Conservation (phyloP, 805 yeast species). For the Kodamaea hsintzibuensis region DNA sequence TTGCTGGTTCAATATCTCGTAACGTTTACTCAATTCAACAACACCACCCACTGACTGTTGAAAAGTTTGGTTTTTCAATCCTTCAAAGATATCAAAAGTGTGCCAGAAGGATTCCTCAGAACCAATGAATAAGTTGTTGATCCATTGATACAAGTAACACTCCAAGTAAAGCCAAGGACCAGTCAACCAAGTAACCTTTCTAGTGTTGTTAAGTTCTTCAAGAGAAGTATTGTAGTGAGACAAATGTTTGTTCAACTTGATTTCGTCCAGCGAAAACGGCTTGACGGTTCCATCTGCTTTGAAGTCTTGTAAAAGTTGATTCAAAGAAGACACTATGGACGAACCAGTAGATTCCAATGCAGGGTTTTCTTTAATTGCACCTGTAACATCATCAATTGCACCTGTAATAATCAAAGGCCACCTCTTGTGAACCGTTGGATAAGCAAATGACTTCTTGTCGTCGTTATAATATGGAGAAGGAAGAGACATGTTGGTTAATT, state of each 20-base stretch:
- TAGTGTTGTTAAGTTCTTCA: constrained; percentile 24
- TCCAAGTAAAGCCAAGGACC: constrained; percentile 94
- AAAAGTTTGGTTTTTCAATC: constrained; percentile 73
- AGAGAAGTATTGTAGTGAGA: constrained; percentile 61
- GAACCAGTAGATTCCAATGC: constrained; percentile 46
- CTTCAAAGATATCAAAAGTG: constrained; percentile 71
- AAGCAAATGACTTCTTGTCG: constrained; percentile 80
- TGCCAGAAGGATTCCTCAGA: constrained; percentile 43
- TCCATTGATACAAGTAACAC: constrained; percentile 74
- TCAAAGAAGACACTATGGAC: constrained; percentile 41
- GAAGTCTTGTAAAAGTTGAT: constrained; percentile 45
- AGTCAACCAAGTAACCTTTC: constrained; percentile 62
- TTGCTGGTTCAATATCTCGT: constrained; percentile 38
- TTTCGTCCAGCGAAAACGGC: constrained; percentile 27
- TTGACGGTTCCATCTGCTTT: constrained; percentile 32
- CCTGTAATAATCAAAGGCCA: constrained; percentile 85
- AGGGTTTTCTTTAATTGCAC: constrained; percentile 26
- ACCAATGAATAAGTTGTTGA: constrained; percentile 45
- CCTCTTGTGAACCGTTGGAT: constrained; percentile 70
- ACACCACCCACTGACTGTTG: constrained; percentile 75
- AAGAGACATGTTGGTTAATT: constrained; percentile 17
- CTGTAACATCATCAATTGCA: constrained; percentile 60
- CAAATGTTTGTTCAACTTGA: constrained; percentile 50
- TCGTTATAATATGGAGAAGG: constrained; percentile 61
- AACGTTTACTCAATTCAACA: constrained; percentile 71